Evolutionary conservation across 768 basidiomycete genomes (phyloP).

Genomic region (Strobilomyces echinocephalus): DNA sequence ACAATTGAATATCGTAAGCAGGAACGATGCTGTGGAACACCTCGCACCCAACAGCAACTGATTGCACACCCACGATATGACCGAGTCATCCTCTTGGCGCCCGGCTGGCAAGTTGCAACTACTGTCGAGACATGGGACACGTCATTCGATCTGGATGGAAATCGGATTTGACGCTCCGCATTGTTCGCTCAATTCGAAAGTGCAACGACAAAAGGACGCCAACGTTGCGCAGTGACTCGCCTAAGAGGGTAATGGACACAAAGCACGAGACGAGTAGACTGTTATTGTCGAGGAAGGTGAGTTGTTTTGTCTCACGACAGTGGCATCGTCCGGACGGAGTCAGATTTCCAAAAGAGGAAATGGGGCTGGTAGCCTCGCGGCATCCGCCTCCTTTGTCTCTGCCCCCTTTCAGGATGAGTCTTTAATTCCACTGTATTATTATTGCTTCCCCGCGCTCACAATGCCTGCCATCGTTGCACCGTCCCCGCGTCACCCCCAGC

Average conservation of each 20-base stretch:
- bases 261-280: not conserved
- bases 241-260: not conserved
- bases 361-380: conserved; percentile 20
- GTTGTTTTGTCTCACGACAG: not conserved
- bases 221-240: not conserved
- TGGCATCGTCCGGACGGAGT: conserved; percentile 9
- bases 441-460: conserved; percentile 14
- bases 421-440: conserved; percentile 34
- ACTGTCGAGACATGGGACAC: conserved; percentile 1
- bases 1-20: not conserved
- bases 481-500: conserved; percentile 32
- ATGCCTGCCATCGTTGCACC: conserved; percentile 45
- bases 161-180: conserved; percentile 18
- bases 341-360: conserved; percentile 24
- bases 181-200: conserved; percentile 17
- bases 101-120: not conserved
- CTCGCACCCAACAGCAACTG: not conserved
- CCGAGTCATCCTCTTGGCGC: conserved; percentile 1
- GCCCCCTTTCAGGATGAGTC: conserved; percentile 23
- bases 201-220: not conserved
- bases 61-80: not conserved
- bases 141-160: not conserved
- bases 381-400: conserved; percentile 22
- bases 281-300: not conserved
- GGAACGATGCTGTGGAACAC: too few species aligned